Evolutionary conservation across 306 rosid species (phyloP).

Genomic region (Medicago ruthenica): DNA sequence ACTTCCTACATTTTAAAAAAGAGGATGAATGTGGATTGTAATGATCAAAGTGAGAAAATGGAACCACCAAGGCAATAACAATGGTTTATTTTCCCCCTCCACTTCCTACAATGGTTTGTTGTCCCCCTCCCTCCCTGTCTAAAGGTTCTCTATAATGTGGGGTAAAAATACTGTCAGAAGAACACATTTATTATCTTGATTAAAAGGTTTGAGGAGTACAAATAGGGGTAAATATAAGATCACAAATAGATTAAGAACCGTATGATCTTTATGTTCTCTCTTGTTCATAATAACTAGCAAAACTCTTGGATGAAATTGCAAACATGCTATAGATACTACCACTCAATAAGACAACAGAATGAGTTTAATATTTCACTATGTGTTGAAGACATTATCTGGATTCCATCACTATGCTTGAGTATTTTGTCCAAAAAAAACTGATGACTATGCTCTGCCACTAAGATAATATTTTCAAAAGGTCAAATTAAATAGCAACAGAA

Average conservation of each 20-base stretch:
- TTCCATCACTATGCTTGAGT: constrained; percentile 5
- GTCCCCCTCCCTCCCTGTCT: no score
- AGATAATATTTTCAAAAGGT: constrained; percentile 13
- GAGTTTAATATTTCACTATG: constrained; percentile 1
- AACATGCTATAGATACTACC: constrained; percentile 12
- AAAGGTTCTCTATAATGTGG: no score
- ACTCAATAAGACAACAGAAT: constrained; percentile 2
- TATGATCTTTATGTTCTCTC: constrained; percentile 10
- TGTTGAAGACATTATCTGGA: constrained; percentile 4
- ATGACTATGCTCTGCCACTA: constrained; percentile 25
- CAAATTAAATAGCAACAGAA: constrained; percentile 4
- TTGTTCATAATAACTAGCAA: constrained; percentile 7
- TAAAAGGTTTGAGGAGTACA: constrained; percentile 12
- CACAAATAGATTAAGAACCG: constrained; percentile 7
- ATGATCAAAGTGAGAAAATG: constrained; percentile 15
- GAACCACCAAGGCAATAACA: constrained; percentile 10
- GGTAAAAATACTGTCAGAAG: no score
- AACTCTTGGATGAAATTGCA: not conserved
- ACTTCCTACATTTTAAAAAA: constrained; percentile 12
- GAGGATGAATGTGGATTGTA: not conserved
- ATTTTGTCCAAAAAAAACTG: not conserved
- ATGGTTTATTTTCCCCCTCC: no score
- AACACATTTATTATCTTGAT: no score
- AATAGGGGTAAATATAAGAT: constrained; percentile 18
- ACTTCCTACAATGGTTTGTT: no score